Percentiles rank a stretch among this genome's conserved stretches.
phyloP scores from a whole-genome alignment of 2,329 filamentous ascomycete genomes.

The Ceratocystiopsis minuta region DNA sequence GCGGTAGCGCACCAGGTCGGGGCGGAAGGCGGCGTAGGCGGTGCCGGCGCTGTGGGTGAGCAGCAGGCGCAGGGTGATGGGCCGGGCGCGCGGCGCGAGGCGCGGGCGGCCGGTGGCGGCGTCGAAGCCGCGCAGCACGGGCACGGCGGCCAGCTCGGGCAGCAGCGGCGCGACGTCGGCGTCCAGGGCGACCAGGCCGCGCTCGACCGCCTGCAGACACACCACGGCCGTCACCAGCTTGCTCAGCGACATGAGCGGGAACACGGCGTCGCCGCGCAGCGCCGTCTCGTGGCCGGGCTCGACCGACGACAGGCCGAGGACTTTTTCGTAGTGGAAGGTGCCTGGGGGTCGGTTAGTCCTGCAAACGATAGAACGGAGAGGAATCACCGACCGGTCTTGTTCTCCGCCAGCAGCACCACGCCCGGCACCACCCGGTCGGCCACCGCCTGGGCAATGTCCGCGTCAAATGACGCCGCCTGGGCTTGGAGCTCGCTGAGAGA shows the following conservation, averaged over 20 bases:
- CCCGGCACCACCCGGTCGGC: conserved; percentile 7
- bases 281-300: conserved; percentile 5
- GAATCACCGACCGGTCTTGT: conserved; percentile 8
- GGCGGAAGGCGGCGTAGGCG: conserved; percentile 7
- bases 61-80: conserved; percentile 10
- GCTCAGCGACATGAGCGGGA: conserved; percentile 19
- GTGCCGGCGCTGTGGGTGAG: conserved; percentile 9
- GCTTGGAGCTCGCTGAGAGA: neutral
- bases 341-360: conserved; percentile 6
- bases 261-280: conserved; percentile 13
- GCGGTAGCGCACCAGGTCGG: conserved; percentile 4
- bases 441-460: conserved; percentile 9
- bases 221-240: conserved; percentile 28
- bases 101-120: neutral
- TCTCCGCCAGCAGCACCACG: conserved; percentile 10
- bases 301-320: conserved; percentile 9
- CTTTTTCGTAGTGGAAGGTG: conserved; percentile 11
- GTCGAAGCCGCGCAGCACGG: conserved; percentile 4
- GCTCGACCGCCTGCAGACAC: conserved; percentile 28
- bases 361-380: no score
- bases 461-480: conserved; percentile 6
- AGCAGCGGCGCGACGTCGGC: conserved; percentile 20
- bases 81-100: neutral
- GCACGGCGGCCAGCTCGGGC: conserved; percentile 8
- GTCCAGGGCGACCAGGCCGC: conserved; percentile 24